These are phyloP conservation scores for Rhodotorula sp. DNA, from an alignment of 1,284 basidiomycete species.

Conservation along the genomic window DNA sequence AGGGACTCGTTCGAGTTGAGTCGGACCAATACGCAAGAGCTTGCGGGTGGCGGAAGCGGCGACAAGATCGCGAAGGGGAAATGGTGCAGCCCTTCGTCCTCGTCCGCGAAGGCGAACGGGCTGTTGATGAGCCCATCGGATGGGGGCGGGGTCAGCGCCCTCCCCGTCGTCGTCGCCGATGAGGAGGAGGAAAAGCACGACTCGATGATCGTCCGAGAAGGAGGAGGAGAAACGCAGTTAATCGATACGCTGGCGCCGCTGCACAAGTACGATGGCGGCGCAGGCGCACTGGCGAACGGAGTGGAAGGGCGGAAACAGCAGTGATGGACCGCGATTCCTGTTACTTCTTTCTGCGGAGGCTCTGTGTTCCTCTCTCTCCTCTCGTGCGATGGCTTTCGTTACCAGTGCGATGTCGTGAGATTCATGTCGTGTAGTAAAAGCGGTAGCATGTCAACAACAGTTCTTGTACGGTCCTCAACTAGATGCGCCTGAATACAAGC, in stretches of 20 bases:
- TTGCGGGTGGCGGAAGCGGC: background rate
- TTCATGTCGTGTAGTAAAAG: no score
- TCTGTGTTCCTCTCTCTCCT: no score
- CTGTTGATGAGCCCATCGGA: background rate
- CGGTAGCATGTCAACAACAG: no score
- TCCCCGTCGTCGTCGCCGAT: background rate
- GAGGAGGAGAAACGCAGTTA: background rate
- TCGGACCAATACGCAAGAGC: no score
- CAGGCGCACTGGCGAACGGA: background rate
- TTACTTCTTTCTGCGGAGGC: no score
- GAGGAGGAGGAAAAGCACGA: no score
- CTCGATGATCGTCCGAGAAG: no score
- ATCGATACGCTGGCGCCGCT: background rate
- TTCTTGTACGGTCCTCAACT: no score
- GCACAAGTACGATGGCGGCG: background rate
- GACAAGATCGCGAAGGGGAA: background rate
- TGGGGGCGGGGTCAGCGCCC: background rate
- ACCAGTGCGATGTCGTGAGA: no score
- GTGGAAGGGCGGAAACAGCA: background rate
- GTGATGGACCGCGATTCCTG: background rate
- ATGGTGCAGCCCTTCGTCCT: background rate
- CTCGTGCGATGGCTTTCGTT: no score
- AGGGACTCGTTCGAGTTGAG: background rate
- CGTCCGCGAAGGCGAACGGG: background rate
- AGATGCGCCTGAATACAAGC: no score